phyloP scores from a whole-genome alignment of 805 yeast species.

The Tetrapisispora arboricola region DNA sequence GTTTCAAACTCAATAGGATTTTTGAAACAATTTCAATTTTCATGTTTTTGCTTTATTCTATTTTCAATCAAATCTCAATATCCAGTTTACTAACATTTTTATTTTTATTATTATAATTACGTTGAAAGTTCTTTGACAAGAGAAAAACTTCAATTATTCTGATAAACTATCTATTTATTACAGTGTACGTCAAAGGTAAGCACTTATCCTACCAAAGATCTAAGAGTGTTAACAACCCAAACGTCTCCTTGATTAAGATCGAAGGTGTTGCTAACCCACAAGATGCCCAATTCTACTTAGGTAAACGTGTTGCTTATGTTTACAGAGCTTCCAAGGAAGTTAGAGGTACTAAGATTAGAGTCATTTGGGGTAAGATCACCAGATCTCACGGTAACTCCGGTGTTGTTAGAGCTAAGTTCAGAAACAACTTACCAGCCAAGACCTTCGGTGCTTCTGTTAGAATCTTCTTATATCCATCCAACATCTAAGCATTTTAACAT shows the following conservation, averaged over 20 bases:
- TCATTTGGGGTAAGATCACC: constrained; percentile 98
- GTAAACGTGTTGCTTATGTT: constrained; percentile 98
- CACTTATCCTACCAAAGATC: constrained; percentile 99
- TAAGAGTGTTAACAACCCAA: constrained; percentile 96
- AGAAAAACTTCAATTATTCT: background rate
- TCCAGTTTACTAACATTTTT: constrained; percentile 6
- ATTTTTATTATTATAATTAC: background rate
- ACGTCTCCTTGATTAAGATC: constrained; percentile 90
- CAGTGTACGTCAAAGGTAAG: constrained; percentile 99
- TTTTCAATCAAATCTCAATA: background rate
- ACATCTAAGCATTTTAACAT: constrained; percentile 56
- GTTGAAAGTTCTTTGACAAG: background rate
- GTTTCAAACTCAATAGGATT: too few species aligned
- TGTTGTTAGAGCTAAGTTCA: constrained; percentile 97
- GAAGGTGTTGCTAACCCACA: constrained; percentile 89
- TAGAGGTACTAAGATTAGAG: constrained; percentile 98
- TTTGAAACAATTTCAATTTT: background rate
- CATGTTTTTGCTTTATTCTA: background rate
- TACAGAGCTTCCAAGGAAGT: constrained; percentile 97
- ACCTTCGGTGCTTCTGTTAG: constrained; percentile 99
- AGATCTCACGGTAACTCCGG: constrained; percentile 99
- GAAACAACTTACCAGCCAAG: constrained; percentile 98
- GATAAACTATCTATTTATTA: constrained; percentile 5
- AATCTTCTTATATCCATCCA: constrained; percentile 99
- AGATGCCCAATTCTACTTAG: constrained; percentile 98